Base-by-base conservation (phyloP, 345 rosid species). In the Ceriops zippeliana region DNA sequence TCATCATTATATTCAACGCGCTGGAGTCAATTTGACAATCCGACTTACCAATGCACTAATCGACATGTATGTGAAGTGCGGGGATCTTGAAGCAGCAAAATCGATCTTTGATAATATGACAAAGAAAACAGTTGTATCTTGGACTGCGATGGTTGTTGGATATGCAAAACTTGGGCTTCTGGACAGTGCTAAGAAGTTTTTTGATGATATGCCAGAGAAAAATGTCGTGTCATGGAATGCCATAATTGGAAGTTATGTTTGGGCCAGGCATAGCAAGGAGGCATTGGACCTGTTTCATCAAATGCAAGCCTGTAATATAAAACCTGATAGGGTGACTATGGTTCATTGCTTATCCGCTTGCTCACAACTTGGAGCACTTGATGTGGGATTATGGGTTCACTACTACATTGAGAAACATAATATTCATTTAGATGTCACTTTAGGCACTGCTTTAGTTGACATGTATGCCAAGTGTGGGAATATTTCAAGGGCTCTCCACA, bases 391-490 rank as follows among this genome's bases (percentile, higher is more conserved):
- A 47, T 93, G 97, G 98, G 81, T 86, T 76, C 96, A 93, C 74
- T 88, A 78, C 35, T 93, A 84, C 67, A 79, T 87, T 30, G 74
- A 85, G 77, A 90, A 71, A 68, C 80, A 86, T 59, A 79, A 81
- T 68, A 76, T 90, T 75, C 52, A 79, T 63, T 65, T 87, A 56
- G 83, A 85, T 66, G 90, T 87, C 78, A 86, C 83, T 0, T 34
- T 92, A 67, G 96, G 91, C 65, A 92, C 96, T 71, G 86, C 96
- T 61, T 78, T 90, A 59, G 81, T 90, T 32, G 96, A 90, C 73
- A 90, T 92, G 97, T 89, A 87, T 75, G 87, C 90, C 59, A 93
- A 93, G 73, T 90, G 96, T 60, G 97, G 98, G 74, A 83, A 89
- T 76, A 84, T 90, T 52, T 51, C 79, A 60, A 82, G 83, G 77